Conservation (phyloP, 2,329 filamentous ascomycete genomes). For the Ophioceras dolichostomum region DNA sequence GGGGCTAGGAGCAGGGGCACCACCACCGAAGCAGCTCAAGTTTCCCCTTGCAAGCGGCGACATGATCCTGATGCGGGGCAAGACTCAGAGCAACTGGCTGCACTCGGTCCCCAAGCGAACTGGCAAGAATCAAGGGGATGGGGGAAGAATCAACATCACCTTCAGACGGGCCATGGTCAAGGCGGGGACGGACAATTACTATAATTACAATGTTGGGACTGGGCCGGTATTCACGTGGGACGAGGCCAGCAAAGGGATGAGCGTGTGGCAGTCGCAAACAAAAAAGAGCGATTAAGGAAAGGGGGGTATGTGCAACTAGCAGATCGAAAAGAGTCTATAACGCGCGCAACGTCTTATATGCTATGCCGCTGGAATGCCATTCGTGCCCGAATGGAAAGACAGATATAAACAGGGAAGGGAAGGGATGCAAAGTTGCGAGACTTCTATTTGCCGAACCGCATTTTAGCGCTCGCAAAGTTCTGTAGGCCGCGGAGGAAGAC, state of each 20-base stretch:
- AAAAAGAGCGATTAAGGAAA: neutral
- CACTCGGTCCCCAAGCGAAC: slow-evolving; percentile 68
- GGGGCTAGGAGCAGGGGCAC: neutral
- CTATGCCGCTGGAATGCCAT: too few relatives aligned
- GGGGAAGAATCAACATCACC: slow-evolving; percentile 64
- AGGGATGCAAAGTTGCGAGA: neutral
- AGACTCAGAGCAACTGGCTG: slow-evolving; percentile 65
- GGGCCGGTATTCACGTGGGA: slow-evolving; percentile 62
- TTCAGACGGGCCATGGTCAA: slow-evolving; percentile 60
- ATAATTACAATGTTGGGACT: slow-evolving; percentile 67
- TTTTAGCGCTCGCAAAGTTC: slow-evolving; percentile 77
- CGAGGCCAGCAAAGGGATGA: slow-evolving; percentile 35
- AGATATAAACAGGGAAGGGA: too few relatives aligned
- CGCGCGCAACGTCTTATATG: too few relatives aligned
- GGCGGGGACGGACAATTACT: slow-evolving; percentile 70
- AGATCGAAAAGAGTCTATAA: slow-evolving; percentile 3
- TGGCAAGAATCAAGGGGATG: slow-evolving; percentile 48
- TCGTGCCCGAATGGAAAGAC: too few relatives aligned
- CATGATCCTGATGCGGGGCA: slow-evolving; percentile 67
- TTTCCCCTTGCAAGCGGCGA: slow-evolving; percentile 52
- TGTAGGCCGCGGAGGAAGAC: slow-evolving; percentile 79
- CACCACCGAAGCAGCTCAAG: slow-evolving; percentile 31
- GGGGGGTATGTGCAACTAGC: too few relatives aligned
- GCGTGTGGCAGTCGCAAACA: slow-evolving; percentile 18
- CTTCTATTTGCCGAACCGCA: slow-evolving; percentile 61